Evolutionary conservation across 208 protist genomes (phyloP).

Genomic region (Endotrypanum monterogeii): DNA sequence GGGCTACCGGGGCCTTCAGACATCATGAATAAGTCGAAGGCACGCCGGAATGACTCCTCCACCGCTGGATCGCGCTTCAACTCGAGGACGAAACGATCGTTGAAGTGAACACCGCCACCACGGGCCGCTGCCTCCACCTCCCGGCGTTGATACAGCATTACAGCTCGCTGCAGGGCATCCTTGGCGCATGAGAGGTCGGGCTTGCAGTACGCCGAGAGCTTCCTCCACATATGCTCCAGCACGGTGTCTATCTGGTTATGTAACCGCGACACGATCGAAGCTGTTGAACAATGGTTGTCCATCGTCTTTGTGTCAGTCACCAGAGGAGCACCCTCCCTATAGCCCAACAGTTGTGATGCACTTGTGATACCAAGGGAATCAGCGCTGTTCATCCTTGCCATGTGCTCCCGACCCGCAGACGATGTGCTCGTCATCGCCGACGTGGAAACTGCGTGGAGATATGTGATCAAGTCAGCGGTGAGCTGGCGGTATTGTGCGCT

Average conservation of each 20-base stretch:
- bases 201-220: slow-evolving; percentile 37
- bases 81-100: neutral
- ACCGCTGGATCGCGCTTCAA: neutral
- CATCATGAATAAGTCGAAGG: neutral
- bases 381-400: neutral
- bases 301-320: no score
- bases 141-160: slow-evolving; percentile 28
- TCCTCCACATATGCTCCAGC: slow-evolving; percentile 38
- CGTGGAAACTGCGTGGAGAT: slow-evolving; percentile 19
- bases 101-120: neutral
- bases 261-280: neutral
- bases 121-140: neutral
- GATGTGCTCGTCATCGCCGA: neutral
- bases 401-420: no score
- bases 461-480: slow-evolving; percentile 35
- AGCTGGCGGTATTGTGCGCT: slow-evolving; percentile 42
- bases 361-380: neutral
- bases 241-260: slow-evolving; percentile 16
- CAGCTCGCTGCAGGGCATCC: slow-evolving; percentile 38
- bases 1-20: neutral
- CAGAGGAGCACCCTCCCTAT: no score
- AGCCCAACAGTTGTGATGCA: no score
- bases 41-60: neutral
- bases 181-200: slow-evolving; percentile 31
- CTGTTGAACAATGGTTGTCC: no score